Evolutionary conservation across 192 early-diverging fungal species (phyloP), one percentile per base, ranked within the genome.

Genomic region (Hyaloraphidium curvatum): DNA sequence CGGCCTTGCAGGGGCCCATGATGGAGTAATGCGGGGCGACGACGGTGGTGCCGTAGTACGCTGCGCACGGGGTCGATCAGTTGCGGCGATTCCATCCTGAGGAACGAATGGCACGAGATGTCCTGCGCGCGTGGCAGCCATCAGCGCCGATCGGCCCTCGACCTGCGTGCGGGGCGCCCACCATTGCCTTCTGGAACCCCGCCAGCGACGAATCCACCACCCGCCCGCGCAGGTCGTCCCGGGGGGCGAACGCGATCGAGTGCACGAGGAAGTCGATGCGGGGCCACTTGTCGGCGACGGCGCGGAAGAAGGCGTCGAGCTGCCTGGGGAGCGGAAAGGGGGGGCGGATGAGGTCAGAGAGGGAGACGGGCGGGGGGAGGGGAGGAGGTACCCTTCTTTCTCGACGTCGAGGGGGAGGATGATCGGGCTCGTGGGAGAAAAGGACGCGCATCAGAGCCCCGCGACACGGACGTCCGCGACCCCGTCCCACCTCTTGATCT

Each of bases 1-100:
- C 43, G 43, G 43, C 43, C 25, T 48, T 48, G 43, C 14, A 14
- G 23, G 43, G 43, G 11, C 43, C 43, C 43, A 48, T 48, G 43
- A 48, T 5, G 11, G 17, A 14, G 43, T 48, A 48, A 25, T 48
- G 14, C 43, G 9, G 11, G 5, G 25, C 43, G 17, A 48, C 43
- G 17, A 22, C 7, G 7, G 5, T 5, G 17, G 43, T 22, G 5
- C 43, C 43, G 43, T 48, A 48, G 43, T 48, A 19, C 14, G 43
- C 43, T 48, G 43, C 25, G 43, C 14, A 5, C 14, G 23, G 4
- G 43, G 11, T 11, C 23, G 43, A 25, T 48, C 7, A 25, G 5
- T 22, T 9, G 11, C 19, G 5, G 19, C 14, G 43, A 5, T 5
- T 14, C 43, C 43, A 48, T 48, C 4, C 23, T 5, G 14, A 48